Conservation (phyloP, 1,284 basidiomycete genomes). For the Rhodotorula sp. region DNA sequence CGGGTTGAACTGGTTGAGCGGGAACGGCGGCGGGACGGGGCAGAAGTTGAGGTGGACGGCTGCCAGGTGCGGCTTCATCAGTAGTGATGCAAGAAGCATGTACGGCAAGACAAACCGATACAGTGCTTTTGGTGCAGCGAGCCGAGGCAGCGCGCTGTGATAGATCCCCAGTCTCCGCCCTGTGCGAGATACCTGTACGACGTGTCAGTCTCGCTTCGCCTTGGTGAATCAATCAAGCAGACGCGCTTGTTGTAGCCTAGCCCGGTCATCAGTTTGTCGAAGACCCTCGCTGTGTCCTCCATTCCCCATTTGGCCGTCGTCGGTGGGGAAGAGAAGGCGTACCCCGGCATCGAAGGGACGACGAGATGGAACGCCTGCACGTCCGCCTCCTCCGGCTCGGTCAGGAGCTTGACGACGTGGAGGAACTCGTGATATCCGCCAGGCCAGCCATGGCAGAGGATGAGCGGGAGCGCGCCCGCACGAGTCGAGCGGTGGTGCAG, state of each 20-base stretch:
- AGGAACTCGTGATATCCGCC: slow-evolving; percentile 43
- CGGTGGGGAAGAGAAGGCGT: slow-evolving; percentile 37
- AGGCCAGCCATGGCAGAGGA: slow-evolving; percentile 39
- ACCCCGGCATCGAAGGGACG: slow-evolving; percentile 42
- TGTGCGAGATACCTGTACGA: slow-evolving; percentile 38
- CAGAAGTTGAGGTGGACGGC: slow-evolving; percentile 39
- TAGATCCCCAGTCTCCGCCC: slow-evolving; percentile 40
- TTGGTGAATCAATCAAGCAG: too few species aligned
- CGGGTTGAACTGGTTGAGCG: slow-evolving; percentile 21
- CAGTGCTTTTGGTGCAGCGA: slow-evolving; percentile 24
- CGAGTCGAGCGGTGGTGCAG: slow-evolving; percentile 32
- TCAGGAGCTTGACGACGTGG: slow-evolving; percentile 28
- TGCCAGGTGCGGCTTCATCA: neutral
- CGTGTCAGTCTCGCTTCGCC: neutral
- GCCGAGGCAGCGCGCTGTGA: slow-evolving; percentile 28
- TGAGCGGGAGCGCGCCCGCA: slow-evolving; percentile 33
- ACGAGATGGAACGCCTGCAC: slow-evolving; percentile 39
- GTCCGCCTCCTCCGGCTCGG: slow-evolving; percentile 9
- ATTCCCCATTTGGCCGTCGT: slow-evolving; percentile 29
- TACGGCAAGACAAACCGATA: neutral
- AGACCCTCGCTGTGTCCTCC: slow-evolving; percentile 40
- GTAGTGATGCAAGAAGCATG: neutral
- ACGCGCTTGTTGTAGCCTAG: slow-evolving; percentile 34
- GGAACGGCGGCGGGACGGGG: slow-evolving; percentile 12
- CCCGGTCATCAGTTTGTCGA: slow-evolving; percentile 42